These are phyloP conservation scores for Collybiopsis confluens DNA, from an alignment of 768 basidiomycete genomes.

Conservation along the genomic window DNA sequence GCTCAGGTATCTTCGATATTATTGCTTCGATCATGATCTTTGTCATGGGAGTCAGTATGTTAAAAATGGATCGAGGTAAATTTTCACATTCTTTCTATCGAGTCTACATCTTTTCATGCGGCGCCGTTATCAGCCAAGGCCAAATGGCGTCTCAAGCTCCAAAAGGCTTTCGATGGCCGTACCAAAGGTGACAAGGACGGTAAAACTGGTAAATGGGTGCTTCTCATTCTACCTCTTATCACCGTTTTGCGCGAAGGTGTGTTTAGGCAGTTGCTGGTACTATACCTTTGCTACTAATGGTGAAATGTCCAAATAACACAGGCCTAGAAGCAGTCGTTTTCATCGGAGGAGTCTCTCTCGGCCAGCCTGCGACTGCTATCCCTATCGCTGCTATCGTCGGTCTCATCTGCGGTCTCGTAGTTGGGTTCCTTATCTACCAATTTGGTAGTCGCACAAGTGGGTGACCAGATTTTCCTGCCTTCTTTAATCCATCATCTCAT, in stretches of 20 bases:
- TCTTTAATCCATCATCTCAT: neutral
- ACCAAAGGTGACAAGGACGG: conserved; percentile 36
- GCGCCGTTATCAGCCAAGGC: conserved; percentile 52
- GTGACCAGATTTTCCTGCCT: conserved; percentile 14
- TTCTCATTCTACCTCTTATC: conserved; percentile 87
- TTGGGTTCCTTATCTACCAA: conserved; percentile 75
- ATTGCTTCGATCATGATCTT: conserved; percentile 81
- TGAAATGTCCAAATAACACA: conserved; percentile 20
- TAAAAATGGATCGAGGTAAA: conserved; percentile 80
- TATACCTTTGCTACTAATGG: too few species aligned
- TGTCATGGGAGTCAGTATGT: conserved; percentile 90
- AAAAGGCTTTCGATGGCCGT: conserved; percentile 61
- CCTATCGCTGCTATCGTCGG: conserved; percentile 90
- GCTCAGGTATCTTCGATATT: conserved; percentile 62
- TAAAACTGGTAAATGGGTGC: conserved; percentile 71
- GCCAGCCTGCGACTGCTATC: conserved; percentile 75
- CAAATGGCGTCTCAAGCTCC: conserved; percentile 92
- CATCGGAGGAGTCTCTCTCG: conserved; percentile 89
- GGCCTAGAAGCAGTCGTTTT: conserved; percentile 90
- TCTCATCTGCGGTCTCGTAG: conserved; percentile 67
- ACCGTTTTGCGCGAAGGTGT: conserved; percentile 90
- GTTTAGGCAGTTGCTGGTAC: neutral
- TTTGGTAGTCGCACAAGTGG: conserved; percentile 75
- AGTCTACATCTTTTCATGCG: neutral
- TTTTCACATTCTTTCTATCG: neutral